Base-by-base conservation (phyloP, 169 alveolate species). In the Cryptosporidium viatorum region DNA sequence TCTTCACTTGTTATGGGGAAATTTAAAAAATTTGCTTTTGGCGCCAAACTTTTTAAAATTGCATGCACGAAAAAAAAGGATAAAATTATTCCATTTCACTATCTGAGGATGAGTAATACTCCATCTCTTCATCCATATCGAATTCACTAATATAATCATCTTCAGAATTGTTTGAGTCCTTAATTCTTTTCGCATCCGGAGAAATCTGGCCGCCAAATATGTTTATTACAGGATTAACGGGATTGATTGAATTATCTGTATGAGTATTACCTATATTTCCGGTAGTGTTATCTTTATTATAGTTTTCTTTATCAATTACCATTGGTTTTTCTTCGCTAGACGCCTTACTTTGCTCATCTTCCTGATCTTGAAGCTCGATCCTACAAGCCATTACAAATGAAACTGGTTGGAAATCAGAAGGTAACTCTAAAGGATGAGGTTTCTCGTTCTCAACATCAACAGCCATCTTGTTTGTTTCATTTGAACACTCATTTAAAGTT, bases 311-410 rank as follows among this genome's bases (percentile, higher is more conserved):
- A 1, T 71, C 50, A 71, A 50, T 33, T 18, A 52, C 70, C 69
- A 33, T 59, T 29, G 5, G n/a, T 6, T 18, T 21, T 23, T 23
- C 18, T 37, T 23, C 86, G 12, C 29, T 31, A 14, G 23, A 16
- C 18, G 18, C n/a, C 12, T 62, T 65, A 3, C 5, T 31, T 10
- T 73, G 51, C 37, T 73, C 86, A 6, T 51, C 55, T 7, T 37
- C 18, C n/a, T 51, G 86, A 9, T 67, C 74, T 48, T 80, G 80
- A 41, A 80, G 75, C 29, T 80, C 89, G 50, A 80, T 50, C 62
- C 75, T 80, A 43, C 89, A 80, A 4, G 80, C 89, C 89, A 80
- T 80, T 45, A 80, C 89, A 65, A 80, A 80, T 29, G 89, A 80
- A 41, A 80, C 89, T 10, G 89, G 89, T 26, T 37, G 74, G 48